Evolutionary conservation across 2,329 filamentous ascomycete species (phyloP).

Genomic region (Beauveria scarabaeidicola): DNA sequence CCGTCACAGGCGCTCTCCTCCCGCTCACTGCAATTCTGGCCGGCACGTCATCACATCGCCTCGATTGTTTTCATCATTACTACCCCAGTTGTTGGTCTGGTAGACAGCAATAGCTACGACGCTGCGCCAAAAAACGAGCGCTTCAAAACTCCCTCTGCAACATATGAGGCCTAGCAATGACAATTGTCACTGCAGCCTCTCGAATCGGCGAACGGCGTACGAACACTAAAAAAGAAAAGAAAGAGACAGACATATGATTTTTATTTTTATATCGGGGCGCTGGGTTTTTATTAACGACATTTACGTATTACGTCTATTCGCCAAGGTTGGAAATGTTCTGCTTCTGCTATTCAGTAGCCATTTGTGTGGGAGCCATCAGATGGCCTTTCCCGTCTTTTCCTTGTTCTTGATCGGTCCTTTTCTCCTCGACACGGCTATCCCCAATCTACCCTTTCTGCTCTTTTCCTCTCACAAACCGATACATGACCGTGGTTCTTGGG

Average conservation of each 20-base stretch:
- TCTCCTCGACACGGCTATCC: not conserved
- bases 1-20: not conserved
- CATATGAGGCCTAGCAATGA: slow-evolving; percentile 17
- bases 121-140: not conserved
- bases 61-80: not conserved
- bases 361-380: not conserved
- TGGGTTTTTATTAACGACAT: slow-evolving; percentile 29
- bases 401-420: not conserved
- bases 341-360: slow-evolving; percentile 4
- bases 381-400: slow-evolving; percentile 3
- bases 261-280: slow-evolving; percentile 26
- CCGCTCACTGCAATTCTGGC: not conserved
- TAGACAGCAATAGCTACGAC: not conserved
- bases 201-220: slow-evolving; percentile 32
- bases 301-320: slow-evolving; percentile 19
- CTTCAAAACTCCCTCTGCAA: slow-evolving; percentile 10
- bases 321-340: slow-evolving; percentile 5
- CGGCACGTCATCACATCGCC: not conserved
- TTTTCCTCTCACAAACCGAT: not conserved
- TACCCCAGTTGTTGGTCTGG: not conserved
- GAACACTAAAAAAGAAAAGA: slow-evolving; percentile 25
- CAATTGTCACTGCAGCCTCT: slow-evolving; percentile 21
- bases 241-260: slow-evolving; percentile 5
- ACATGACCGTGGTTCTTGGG: not conserved
- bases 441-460: not conserved